phyloP scores from a whole-genome alignment of 345 rosid genomes.

The Salix exigua region DNA sequence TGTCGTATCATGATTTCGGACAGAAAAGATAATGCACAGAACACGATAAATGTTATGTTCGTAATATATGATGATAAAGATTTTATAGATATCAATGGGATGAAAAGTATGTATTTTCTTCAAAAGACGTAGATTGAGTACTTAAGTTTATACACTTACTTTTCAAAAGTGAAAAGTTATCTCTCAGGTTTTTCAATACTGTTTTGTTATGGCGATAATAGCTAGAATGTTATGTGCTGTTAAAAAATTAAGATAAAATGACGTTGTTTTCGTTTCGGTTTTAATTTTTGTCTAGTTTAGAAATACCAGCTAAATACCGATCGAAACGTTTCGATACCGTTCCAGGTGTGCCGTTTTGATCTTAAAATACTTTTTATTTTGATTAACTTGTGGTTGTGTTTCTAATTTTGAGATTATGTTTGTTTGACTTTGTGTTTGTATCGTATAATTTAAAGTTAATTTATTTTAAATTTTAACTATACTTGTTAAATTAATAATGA shows the following conservation, averaged over 20 bases:
- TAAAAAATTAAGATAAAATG: no score
- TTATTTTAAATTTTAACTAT: no score
- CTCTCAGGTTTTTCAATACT: neutral
- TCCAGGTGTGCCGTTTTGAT: no score
- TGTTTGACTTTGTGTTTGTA: no score
- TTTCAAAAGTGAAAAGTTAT: neutral
- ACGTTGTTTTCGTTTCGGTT: accelerated
- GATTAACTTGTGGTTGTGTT: no score
- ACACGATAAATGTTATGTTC: neutral
- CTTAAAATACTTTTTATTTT: no score
- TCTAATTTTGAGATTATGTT: no score
- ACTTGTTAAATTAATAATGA: no score
- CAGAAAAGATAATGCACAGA: neutral
- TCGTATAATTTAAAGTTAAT: no score
- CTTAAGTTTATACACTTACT: neutral
- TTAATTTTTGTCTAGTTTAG: accelerated
- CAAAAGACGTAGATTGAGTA: neutral
- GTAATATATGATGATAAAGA: neutral
- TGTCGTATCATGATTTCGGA: neutral
- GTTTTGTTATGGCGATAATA: no score
- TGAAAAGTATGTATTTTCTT: neutral
- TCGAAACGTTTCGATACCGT: accelerated
- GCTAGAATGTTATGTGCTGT: accelerated
- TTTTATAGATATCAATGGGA: neutral
- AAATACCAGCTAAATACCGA: no score